Evolutionary conservation across 345 rosid species (phyloP).

Genomic region (Brassica juncea): DNA sequence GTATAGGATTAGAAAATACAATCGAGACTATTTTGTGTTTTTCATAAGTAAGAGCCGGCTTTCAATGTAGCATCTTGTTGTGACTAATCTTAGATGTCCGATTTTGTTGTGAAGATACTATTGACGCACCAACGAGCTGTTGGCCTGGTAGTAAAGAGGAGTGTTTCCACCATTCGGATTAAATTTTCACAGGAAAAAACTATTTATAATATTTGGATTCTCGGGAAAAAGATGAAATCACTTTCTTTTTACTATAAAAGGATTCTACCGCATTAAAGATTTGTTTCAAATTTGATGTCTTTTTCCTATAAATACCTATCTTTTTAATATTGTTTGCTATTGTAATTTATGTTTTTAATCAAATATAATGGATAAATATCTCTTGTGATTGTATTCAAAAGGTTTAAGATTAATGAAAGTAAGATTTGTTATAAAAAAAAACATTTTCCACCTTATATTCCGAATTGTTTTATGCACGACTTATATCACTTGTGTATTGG

Average conservation of each 20-base stretch:
- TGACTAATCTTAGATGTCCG: neutral
- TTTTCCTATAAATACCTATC: neutral
- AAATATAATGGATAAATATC: neutral
- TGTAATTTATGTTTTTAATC: no score
- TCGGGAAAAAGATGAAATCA: no score
- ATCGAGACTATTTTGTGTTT: neutral
- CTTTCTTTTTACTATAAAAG: no score
- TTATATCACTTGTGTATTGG: neutral
- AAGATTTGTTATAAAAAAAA: neutral
- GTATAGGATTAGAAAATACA: neutral
- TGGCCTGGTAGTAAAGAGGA: no score
- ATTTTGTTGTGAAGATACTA: no score
- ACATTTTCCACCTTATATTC: neutral
- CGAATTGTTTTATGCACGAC: neutral
- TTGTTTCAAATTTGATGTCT: neutral
- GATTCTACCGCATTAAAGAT: neutral
- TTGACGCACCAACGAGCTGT: no score
- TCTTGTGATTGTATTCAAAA: neutral
- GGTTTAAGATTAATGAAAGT: neutral
- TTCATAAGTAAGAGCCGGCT: neutral
- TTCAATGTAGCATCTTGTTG: neutral
- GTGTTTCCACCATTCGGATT: no score
- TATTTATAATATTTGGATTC: no score
- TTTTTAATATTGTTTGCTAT: no score
- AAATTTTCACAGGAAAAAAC: no score